Evolutionary conservation across 306 rosid species (phyloP), one percentile per base, ranked within the genome.

Genomic region (Mimosa pudica): DNA sequence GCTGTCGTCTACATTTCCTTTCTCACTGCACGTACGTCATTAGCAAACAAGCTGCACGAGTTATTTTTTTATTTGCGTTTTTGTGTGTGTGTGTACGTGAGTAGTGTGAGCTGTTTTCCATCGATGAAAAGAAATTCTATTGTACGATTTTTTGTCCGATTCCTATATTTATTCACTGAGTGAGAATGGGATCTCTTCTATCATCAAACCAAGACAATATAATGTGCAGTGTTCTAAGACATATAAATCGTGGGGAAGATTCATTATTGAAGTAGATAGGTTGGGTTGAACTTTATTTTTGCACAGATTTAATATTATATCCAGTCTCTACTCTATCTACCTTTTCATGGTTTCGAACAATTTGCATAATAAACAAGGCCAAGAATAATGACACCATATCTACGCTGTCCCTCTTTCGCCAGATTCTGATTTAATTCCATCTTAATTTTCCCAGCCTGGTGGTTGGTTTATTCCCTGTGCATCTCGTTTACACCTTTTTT

Each of bases 401-500:
- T 2, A 55, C 2, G 61, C 61, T 55, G 61, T 55, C 32, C 32
- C 32, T 57, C 32, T 8, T 18, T 18, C 4, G 32, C 20, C 32
- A 57, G 63, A 57, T 57, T 57, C 33, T 51, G 16, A 51, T 51
- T 51, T 18, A 8, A 57, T 57, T 7, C 5, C 10, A 4, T 18
- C 63, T 18, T 57, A 2, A 18, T 7, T 18, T 57, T 57, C 2
- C 33, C 12, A 57, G 63, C 63, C 63, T n/a, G 63, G 5, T n/a
- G 63, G 5, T 30, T n/a, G 63, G 63, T n/a, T 57, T 57, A 57
- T 57, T 57, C 63, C 63, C 33, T 57, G 63, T 18, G 63, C 63
- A 18, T 57, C 63, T 55, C 61, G 4, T n/a, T 5, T n/a, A 54
- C 1, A 17, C 10, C 61, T 54, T 10, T 0, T 5, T 52, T 54